Conservation (phyloP, 352 stramenopile genomes). For the Globisporangium paroecandrum region DNA sequence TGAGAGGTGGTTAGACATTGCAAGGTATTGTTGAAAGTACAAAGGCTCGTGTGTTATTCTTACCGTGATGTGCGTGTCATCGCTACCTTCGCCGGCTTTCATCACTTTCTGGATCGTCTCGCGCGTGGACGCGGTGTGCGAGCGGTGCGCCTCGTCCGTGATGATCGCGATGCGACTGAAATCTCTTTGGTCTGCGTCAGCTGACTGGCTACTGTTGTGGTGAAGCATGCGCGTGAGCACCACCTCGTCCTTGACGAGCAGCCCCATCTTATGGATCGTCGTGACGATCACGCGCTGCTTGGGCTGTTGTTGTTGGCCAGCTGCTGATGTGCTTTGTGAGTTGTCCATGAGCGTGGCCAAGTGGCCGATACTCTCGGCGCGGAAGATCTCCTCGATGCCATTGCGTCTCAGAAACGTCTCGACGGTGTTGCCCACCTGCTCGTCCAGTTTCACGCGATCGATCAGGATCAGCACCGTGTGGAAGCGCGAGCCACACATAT, state of each 20-base stretch:
- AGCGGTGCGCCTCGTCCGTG: conserved; percentile 81
- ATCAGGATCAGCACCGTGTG: conserved; percentile 77
- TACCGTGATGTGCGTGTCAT: conserved; percentile 40
- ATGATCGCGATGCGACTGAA: conserved; percentile 77
- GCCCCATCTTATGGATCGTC: conserved; percentile 77
- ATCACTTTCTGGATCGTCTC: conserved; percentile 68
- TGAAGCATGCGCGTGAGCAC: conserved; percentile 64
- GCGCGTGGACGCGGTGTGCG: conserved; percentile 62
- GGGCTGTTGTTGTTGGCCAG: conserved; percentile 21
- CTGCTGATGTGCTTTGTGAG: neutral
- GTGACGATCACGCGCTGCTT: conserved; percentile 71
- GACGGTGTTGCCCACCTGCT: conserved; percentile 71
- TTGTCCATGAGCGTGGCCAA: conserved; percentile 46
- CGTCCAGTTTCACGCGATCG: conserved; percentile 81
- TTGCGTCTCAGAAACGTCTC: conserved; percentile 72
- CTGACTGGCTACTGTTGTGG: conserved; percentile 21
- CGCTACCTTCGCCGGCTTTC: conserved; percentile 37
- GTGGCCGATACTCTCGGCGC: conserved; percentile 71
- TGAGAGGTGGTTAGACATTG: neutral
- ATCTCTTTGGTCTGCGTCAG: neutral
- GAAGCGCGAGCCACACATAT: conserved; percentile 40
- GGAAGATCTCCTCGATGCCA: conserved; percentile 65
- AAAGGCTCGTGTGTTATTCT: neutral
- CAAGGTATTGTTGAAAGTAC: neutral
- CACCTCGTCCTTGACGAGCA: conserved; percentile 67